Base-by-base conservation (phyloP, 2,329 filamentous ascomycete species). In the Neonectria faginata region DNA sequence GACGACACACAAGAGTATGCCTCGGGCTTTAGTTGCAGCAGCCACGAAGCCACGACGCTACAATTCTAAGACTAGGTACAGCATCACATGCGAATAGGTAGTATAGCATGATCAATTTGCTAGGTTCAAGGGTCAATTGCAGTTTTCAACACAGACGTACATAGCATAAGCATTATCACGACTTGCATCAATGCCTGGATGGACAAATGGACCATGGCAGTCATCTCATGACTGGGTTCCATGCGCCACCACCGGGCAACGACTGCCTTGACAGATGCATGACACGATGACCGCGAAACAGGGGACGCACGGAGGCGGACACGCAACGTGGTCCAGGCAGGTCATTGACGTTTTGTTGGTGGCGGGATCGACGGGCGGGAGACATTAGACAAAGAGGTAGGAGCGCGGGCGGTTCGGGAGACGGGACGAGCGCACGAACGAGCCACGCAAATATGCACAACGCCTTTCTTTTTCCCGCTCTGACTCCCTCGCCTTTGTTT, bases 361-460 rank as follows among this genome's bases (percentile, higher is more conserved):
- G 57, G 64, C 42, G 41, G 57, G 68, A 73, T 73, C 70, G 66
- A 62, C 67, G 57, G 50, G 67, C 48, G 70, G 70, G 45, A 67
- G 61, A 27, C 31, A 33, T 11, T 33, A 33, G 31, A 33, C 33
- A 41, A 53, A 58, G 29, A 39, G 25, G 12, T n/a, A n/a, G n/a
- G n/a, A 41, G 39, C 45, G 20, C 47, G 47, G 53, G n/a, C 45
- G 59, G 62, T 47, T 67, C 63, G 52, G 48, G 64, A 52, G 44
- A 45, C 53, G 69, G 64, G 51, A 67, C 64, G 50, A 67, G 66
- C 63, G 62, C 27, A 52, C 39, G 61, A 67, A 65, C 53, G 56
- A 58, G 52, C 59, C 41, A 41, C 36, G 53, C 41, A 60, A 25
- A 18, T 27, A 50, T 27, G 14, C 25, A 51, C 29, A 51, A 18